Evolutionary conservation across 2,329 filamentous ascomycete species (phyloP), one percentile per base, ranked within the genome.

Genomic region (Periglandula ipomoeae): DNA sequence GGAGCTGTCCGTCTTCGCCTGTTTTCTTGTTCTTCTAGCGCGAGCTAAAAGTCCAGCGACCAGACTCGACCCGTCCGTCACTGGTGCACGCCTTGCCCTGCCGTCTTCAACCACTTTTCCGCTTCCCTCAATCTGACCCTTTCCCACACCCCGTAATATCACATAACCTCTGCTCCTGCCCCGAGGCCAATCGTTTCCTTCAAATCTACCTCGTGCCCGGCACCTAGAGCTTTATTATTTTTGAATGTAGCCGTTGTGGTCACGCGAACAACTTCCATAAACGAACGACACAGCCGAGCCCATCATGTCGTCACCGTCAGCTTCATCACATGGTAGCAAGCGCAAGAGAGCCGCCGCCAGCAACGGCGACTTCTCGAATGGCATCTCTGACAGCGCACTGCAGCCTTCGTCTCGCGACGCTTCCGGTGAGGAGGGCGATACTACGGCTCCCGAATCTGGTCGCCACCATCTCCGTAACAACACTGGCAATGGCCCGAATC

Each of bases 331-430:
- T 53, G 70, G 70, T 55, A 77, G 75, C 59, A 95, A 95, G 75
- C 85, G 90, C 69, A 95, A 95, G 78, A 83, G 90, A 65, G 79
- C 77, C 49, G 71, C 72, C 51, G 77, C 75, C 53, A 67, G 73
- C 55, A 73, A 66, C 52, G 65, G 70, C 46, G 66, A 71, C 53
- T 70, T 75, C 68, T 62, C 72, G 53, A 62, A 70, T 53, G 56
- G 57, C 52, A 49, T 61, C 53, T 49, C 77, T 50, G 75, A 80
- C 48, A 79, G 84, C 61, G 73, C 67, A 52, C 62, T 81, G 44
- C 75, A 84, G 56, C 80, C 85, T 32, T 89, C 86, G 17, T 90
- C 87, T 32, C 81, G 86, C 62, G 87, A 94, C 70, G 87, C 86
- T 52, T 91, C 87, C 15, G 86, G 77, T 55, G 87, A 95, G 69